A percentile compares a stretch with the other conserved stretches of the same genome.
Conservation (phyloP, 345 rosid species). For the Bruguiera gymnorhiza region DNA sequence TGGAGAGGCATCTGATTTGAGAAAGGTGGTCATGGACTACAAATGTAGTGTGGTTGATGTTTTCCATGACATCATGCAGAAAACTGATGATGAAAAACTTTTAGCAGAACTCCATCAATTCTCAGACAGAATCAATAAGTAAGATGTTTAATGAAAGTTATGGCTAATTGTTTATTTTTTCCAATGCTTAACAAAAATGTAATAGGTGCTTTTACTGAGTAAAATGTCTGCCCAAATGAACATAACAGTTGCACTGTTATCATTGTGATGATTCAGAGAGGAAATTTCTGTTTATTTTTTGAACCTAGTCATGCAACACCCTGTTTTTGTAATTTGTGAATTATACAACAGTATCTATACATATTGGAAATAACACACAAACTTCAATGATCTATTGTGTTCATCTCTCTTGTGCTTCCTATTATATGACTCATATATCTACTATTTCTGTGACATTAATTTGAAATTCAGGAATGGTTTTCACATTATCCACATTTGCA, state of each 20-base stretch:
- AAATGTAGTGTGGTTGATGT: slow-evolving; percentile 46
- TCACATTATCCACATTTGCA: slow-evolving; percentile 76
- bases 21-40: slow-evolving; percentile 46
- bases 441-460: neutral
- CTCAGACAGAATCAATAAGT: slow-evolving; percentile 51
- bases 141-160: slow-evolving; percentile 10
- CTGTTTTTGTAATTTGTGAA: too few species aligned
- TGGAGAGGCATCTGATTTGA: slow-evolving; percentile 60
- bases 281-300: too few species aligned
- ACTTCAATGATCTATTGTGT: too few species aligned
- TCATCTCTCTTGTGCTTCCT: too few species aligned
- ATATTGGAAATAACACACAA: too few species aligned
- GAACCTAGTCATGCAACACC: too few species aligned
- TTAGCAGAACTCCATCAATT: slow-evolving; percentile 56
- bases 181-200: neutral
- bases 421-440: neutral
- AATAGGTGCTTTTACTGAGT: neutral
- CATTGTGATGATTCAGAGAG: neutral
- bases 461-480: slow-evolving; percentile 49
- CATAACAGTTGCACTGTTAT: neutral
- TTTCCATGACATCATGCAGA: slow-evolving; percentile 39
- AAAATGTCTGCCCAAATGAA: neutral
- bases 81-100: slow-evolving; percentile 49
- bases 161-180: neutral
- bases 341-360: too few species aligned